Evolutionary conservation across 768 basidiomycete genomes (phyloP), one percentile per base, ranked within the genome.

Genomic region (Suillus bovinus): DNA sequence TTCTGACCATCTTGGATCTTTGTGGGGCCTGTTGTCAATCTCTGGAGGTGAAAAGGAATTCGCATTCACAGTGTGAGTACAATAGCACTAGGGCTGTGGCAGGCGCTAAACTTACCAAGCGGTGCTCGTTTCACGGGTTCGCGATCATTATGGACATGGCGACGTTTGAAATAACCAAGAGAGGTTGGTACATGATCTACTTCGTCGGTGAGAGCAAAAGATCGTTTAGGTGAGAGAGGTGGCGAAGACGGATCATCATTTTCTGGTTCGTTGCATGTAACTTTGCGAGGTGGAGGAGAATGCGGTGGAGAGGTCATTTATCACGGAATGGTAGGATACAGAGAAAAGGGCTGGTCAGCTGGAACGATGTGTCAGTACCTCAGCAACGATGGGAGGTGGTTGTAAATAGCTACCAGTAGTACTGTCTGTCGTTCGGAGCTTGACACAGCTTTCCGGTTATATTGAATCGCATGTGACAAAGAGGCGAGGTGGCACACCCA

Each of bases 21-120:
- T 62, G 55, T 16, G 22, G 27, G 58, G 61, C 58, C 53, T 67
- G 29, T 74, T 76, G 58, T 63, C 63, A 34, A 65, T 22, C 56
- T 61, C 61, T n/a, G 67, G 71, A 11, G 46, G 20, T 27, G 74
- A 72, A 49, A 75, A 50, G 31, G 69, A 66, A 71, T 74, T 74
- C 75, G 47, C 22, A 33, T 63, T 27, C 61, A 63, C 20, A 46
- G 31, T 5, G 50, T 61, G 27, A 62, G 62, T 49, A 47, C 36
- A 38, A 44, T 29, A 38, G 6, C 11, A 53, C 46, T 31, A 9
- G 54, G 44, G 31, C 20, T 62, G 57, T 52, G 11, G 14, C 17
- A 31, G 20, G 56, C 34, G 47, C 5, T 58, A 54, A 38, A 70
- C 73, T 73, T 64, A 74, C 73, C 64, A 34, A 74, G 60, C 11